Percentiles rank a stretch among this genome's conserved stretches.
Conservation (phyloP, 2,329 filamentous ascomycete genomes). For the Hypoxylon sp. region DNA sequence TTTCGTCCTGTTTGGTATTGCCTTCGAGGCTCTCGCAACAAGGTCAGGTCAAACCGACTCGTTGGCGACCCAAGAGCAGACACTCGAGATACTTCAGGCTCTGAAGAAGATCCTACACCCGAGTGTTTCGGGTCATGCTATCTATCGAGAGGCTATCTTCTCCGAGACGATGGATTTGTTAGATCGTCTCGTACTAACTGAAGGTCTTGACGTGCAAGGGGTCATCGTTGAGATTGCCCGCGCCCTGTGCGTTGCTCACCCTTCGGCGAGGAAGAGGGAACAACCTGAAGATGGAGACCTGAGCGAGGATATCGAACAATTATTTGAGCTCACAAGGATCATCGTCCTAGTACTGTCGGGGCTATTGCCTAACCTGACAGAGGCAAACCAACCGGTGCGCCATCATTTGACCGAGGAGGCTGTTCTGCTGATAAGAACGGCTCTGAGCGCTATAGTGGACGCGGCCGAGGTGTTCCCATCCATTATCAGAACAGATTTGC, state of each 20-base stretch:
- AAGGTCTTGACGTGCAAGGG: constrained; percentile 86
- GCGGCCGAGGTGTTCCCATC: constrained; percentile 95
- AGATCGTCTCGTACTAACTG: constrained; percentile 90
- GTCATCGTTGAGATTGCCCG: constrained; percentile 95
- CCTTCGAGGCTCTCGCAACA: constrained; percentile 93
- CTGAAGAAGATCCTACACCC: constrained; percentile 95
- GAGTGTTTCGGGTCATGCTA: constrained; percentile 93
- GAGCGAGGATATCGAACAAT: constrained; percentile 96
- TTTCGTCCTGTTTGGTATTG: constrained; percentile 96
- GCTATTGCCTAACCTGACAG: constrained; percentile 83
- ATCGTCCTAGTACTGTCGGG: constrained; percentile 93
- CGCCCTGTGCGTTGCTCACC: constrained; percentile 89
- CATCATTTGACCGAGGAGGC: constrained; percentile 90
- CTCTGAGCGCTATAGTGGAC: constrained; percentile 89
- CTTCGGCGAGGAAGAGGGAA: constrained; percentile 80
- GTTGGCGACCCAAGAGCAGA: constrained; percentile 80
- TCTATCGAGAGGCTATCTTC: constrained; percentile 96
- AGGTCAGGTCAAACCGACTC: constrained; percentile 75
- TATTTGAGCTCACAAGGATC: constrained; percentile 96
- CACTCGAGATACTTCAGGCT: constrained; percentile 87
- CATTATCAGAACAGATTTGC: constrained; percentile 95
- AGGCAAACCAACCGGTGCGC: constrained; percentile 72
- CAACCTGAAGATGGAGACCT: constrained; percentile 79
- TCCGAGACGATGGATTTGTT: constrained; percentile 97
- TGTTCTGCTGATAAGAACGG: constrained; percentile 80